Base-by-base conservation (phyloP, 2,329 filamentous ascomycete genomes). In the Ceratocystis lukuohia region DNA sequence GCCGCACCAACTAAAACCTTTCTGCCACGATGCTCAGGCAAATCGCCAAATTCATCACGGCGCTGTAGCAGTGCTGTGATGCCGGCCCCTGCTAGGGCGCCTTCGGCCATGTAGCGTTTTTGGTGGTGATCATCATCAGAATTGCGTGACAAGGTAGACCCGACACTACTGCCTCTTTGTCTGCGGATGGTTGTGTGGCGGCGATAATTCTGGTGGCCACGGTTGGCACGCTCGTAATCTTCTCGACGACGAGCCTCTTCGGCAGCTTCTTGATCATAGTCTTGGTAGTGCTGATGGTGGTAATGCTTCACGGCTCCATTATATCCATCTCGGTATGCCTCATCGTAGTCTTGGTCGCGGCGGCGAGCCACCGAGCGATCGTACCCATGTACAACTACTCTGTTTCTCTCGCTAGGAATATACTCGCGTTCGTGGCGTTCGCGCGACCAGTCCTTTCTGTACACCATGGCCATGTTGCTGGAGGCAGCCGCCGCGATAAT, bases 61-160 rank as follows among this genome's bases (percentile, higher is more conserved):
- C 83, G 81, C 17, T 80, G 77, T 5, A 85, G 74, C 2, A 87
- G 74, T n/a, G 84, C 84, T 10, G 82, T 80, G 6, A 84, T 74
- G 62, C 84, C 84, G 20, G 84, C 84, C 17, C 84, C 84, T 33
- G 84, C 84, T 17, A 86, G 76, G 8, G 84, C 84, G n/a, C 84
- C 84, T 71, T 85, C 84, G 25, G 84, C 84, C 4, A 87, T 73
- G 70, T 85, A 81, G 53, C 81, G 80, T 72, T 79, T 84, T 70
- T 82, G 82, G 69, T 83, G 79, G 30, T 83, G 79, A 46, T 64
- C 66, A 5, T 62, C 61, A 33, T 62, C 66, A 10, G 68, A 69
- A 30, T 68, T 62, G 45, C 65, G 61, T 1, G 74, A 74, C 67
- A 76, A 77, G 2, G 71, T 72, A 66, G 61, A 59, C 3, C 61